Base-by-base conservation (phyloP, 805 yeast species). In the Yamadazyma ubonensis region DNA sequence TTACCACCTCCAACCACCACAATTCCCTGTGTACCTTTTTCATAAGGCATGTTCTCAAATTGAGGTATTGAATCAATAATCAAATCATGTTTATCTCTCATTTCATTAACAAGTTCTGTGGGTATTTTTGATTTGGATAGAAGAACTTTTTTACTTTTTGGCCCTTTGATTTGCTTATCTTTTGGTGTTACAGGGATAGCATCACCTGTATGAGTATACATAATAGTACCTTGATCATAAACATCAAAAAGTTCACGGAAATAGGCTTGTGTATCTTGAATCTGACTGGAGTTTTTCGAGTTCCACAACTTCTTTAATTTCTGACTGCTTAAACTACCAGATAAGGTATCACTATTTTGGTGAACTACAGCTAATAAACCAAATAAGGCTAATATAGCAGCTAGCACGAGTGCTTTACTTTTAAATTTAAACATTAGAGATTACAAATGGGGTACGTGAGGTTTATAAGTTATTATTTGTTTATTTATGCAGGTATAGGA, bases 1-100 rank as follows among this genome's bases (percentile, higher is more conserved):
- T 49, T 49, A 1, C 58, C 59, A 5, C 70, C 70, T 4, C 70
- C 70, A 20, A 64, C 57, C 19, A 61, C 29, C 1, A 61, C 69
- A 6, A 63, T 46, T 29, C 70, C 70, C 21, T 37, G 48, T 1
- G 59, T 46, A 7, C 47, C 54, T 31, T 53, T 45, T 19, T 48
- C 53, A 36, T 52, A 61, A 2, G 52, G 42, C 0, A 50, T 19
- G 8, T n/a, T n/a, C 7, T 53, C 44, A 15, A 58, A 37, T 7
- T 37, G 20, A 1, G 68, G 68, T 19, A 63, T 45, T n/a, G 47
- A 44, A 5, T 39, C 28, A 23, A 58, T 40, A 6, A 59, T 41
- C 2, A 39, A 36, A 4, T 43, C 29, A 41, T 62, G 67, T 21
- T 55, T 54, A 6, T 19, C 29, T 23, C 42, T 57, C 14, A 58